These are phyloP conservation scores for Penicillium sp. DNA, from an alignment of 2,329 filamentous ascomycete species.

Conservation along the genomic window DNA sequence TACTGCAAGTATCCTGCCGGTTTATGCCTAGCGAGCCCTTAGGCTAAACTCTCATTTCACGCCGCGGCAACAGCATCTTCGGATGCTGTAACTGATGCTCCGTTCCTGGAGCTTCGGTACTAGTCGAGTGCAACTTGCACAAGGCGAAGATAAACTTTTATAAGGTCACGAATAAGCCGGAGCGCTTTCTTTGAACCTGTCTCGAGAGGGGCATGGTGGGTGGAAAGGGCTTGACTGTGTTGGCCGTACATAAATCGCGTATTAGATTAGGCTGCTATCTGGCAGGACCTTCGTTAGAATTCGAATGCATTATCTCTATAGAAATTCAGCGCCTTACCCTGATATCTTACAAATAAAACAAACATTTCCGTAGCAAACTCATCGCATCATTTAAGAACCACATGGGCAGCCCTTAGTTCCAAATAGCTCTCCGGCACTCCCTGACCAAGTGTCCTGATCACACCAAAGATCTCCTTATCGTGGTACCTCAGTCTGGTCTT, in stretches of 20 bases:
- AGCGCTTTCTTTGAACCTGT: constrained; percentile 79
- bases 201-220: constrained; percentile 68
- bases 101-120: constrained; percentile 66
- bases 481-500: constrained; percentile 91
- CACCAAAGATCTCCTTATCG: constrained; percentile 79
- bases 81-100: constrained; percentile 52
- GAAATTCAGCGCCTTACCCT: too few species aligned
- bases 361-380: too few species aligned
- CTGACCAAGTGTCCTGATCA: constrained; percentile 71
- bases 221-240: constrained; percentile 96
- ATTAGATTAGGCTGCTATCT: too few species aligned
- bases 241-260: constrained; percentile 72
- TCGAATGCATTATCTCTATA: neutral
- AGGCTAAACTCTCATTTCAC: too few species aligned
- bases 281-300: neutral
- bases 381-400: too few species aligned
- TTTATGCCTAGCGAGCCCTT: too few species aligned
- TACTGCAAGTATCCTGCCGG: neutral
- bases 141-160: constrained; percentile 64
- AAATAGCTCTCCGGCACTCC: constrained; percentile 79
- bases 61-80: constrained; percentile 48
- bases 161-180: constrained; percentile 99
- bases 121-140: constrained; percentile 52
- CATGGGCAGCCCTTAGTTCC: constrained; percentile 49
- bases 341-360: neutral